Percentiles rank a stretch among this genome's conserved stretches.
These are phyloP conservation scores for Clarireedia paspali DNA, from an alignment of 2,329 filamentous ascomycete genomes.

Conservation along the genomic window DNA sequence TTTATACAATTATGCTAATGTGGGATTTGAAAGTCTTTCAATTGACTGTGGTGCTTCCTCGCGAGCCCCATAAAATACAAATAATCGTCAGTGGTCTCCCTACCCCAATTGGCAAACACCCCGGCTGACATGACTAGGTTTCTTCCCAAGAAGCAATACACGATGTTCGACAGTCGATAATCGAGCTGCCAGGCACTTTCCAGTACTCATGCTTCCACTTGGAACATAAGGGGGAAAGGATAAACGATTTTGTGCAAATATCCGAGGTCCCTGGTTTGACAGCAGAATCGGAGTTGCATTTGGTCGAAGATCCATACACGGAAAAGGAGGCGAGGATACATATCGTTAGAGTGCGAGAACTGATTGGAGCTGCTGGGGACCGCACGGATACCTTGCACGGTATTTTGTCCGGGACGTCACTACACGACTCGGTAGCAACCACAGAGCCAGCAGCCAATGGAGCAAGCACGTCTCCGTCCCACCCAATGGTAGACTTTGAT, in stretches of 20 bases:
- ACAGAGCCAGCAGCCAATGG: conserved; percentile 31
- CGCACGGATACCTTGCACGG: conserved; percentile 82
- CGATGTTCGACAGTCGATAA: conserved; percentile 92
- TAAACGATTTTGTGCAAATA: conserved; percentile 93
- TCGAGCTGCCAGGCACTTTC: conserved; percentile 86
- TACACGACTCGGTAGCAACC: conserved; percentile 67
- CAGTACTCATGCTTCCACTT: conserved; percentile 99
- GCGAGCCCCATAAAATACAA: conserved; percentile 70
- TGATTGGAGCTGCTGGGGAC: conserved; percentile 87
- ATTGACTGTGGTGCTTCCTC: conserved; percentile 73
- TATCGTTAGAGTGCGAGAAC: conserved; percentile 79
- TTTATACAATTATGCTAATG: conserved; percentile 14
- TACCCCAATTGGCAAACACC: background rate
- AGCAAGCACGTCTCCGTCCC: conserved; percentile 33
- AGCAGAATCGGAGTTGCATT: conserved; percentile 66
- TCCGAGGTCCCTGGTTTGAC: conserved; percentile 79
- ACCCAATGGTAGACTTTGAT: conserved; percentile 65
- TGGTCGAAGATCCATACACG: conserved; percentile 93
- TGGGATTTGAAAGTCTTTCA: conserved; percentile 38
- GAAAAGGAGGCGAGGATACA: conserved; percentile 98
- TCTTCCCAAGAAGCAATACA: conserved; percentile 93
- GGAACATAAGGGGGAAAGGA: conserved; percentile 76
- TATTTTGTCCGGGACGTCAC: conserved; percentile 72
- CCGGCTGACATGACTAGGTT: conserved; percentile 47
- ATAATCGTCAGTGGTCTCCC: conserved; percentile 60